phyloP scores from a whole-genome alignment of 179 eudicot species.

The Patellifolia procumbens region DNA sequence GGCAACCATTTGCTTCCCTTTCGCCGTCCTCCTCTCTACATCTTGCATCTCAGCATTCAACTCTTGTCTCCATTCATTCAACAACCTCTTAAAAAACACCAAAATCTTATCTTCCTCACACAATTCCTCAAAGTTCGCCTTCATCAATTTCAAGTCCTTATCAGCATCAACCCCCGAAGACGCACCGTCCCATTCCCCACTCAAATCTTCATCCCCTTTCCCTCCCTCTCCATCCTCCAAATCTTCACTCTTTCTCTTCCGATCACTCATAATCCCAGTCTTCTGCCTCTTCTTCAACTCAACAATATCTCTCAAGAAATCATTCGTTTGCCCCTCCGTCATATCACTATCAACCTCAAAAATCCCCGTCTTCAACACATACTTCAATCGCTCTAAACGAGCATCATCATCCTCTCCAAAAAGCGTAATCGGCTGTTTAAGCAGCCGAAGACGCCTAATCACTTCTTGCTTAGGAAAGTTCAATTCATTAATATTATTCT shows the following conservation, averaged over 20 bases:
- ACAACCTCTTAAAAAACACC: conserved; percentile 86
- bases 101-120: conserved; percentile 92
- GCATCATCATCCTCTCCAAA: conserved; percentile 89
- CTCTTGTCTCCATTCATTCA: conserved; percentile 95
- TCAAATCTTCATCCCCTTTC: conserved; percentile 69
- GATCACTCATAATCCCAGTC: conserved; percentile 63
- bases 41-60: conserved; percentile 63
- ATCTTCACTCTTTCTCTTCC: conserved; percentile 86
- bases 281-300: conserved; percentile 93
- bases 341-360: conserved; percentile 92
- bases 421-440: conserved; percentile 82
- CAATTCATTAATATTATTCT: conserved; percentile 64
- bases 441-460: conserved; percentile 73
- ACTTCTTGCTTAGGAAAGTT: conserved; percentile 75
- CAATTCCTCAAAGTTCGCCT: conserved; percentile 72
- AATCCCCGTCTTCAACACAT: conserved; percentile 69
- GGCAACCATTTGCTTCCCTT: conserved; percentile 91
- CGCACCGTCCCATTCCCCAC: conserved; percentile 57
- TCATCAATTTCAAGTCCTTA: conserved; percentile 87
- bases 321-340: conserved; percentile 97
- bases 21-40: conserved; percentile 74
- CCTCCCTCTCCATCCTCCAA: conserved; percentile 62
- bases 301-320: conserved; percentile 84
- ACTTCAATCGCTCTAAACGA: conserved; percentile 71
- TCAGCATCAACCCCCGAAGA: conserved; percentile 75